phyloP scores from a whole-genome alignment of 768 basidiomycete species.

The Boletus speciosus region DNA sequence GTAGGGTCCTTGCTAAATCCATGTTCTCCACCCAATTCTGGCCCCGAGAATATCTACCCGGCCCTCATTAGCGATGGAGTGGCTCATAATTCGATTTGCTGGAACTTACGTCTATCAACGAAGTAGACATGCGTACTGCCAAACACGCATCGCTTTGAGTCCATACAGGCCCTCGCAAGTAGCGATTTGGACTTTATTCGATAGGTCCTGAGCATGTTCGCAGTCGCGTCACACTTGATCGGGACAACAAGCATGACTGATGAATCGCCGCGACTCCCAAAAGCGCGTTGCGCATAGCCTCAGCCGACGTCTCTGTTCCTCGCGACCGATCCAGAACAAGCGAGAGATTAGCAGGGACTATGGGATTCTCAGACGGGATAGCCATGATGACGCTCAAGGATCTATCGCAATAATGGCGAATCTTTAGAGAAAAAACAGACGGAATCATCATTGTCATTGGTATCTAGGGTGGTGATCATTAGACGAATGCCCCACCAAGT shows the following conservation, averaged over 20 bases:
- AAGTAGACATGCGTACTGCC: constrained; percentile 28
- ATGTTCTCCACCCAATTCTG: constrained; percentile 38
- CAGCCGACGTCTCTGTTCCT: constrained; percentile 36
- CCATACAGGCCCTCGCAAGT: constrained; percentile 31
- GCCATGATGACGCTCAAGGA: constrained; percentile 47
- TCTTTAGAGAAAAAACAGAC: constrained; percentile 32
- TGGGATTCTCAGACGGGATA: constrained; percentile 41
- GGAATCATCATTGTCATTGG: constrained; percentile 40
- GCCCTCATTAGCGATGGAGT: constrained; percentile 10
- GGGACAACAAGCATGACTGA: constrained; percentile 40
- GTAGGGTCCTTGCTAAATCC: constrained; percentile 36
- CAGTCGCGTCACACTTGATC: constrained; percentile 23
- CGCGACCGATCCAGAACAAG: constrained; percentile 39
- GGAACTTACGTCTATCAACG: constrained; percentile 37
- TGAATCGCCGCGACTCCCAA: constrained; percentile 42
- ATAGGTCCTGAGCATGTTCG: constrained; percentile 34
- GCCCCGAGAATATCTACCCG: constrained; percentile 42
- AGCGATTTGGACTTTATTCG: constrained; percentile 35
- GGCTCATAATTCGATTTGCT: constrained; percentile 3
- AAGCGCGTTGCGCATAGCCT: constrained; percentile 38
- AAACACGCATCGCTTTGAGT: constrained; percentile 28
- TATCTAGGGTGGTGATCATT: constrained; percentile 50
- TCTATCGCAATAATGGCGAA: constrained; percentile 43
- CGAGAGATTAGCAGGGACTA: constrained; percentile 40
- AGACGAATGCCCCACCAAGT: constrained; percentile 45